Conservation (phyloP, 805 yeast genomes). For the Yamadazyma scolyti region DNA sequence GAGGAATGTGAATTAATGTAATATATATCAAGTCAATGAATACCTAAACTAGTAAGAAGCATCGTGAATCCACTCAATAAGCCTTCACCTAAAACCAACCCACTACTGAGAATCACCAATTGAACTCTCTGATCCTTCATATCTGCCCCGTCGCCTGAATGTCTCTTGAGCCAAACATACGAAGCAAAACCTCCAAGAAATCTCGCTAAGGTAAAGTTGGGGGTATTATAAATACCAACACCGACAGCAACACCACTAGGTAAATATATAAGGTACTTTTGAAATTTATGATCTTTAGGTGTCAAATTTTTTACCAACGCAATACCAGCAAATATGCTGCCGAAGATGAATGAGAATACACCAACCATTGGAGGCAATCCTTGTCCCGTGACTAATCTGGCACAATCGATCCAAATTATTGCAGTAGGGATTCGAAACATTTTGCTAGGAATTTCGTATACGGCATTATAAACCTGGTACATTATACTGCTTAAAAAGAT, state of each 20-base stretch:
- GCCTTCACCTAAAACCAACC: slow-evolving; percentile 93
- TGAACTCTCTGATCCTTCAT: slow-evolving; percentile 48
- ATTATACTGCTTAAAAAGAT: slow-evolving; percentile 74
- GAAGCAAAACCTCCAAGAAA: slow-evolving; percentile 82
- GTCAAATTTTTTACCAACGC: slow-evolving; percentile 60
- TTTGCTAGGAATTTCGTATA: slow-evolving; percentile 81
- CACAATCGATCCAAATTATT: slow-evolving; percentile 93
- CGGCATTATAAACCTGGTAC: slow-evolving; percentile 75
- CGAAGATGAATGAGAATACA: slow-evolving; percentile 57
- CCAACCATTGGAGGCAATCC: slow-evolving; percentile 82
- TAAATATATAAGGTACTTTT: slow-evolving; percentile 49
- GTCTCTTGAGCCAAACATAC: slow-evolving; percentile 46
- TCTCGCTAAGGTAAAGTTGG: slow-evolving; percentile 90
- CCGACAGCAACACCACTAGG: slow-evolving; percentile 98
- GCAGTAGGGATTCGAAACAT: slow-evolving; percentile 92
- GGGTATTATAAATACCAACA: slow-evolving; percentile 90
- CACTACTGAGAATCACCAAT: slow-evolving; percentile 87
- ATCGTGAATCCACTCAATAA: slow-evolving; percentile 78
- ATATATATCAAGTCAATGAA: slow-evolving; percentile 10
- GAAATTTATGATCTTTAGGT: slow-evolving; percentile 36
- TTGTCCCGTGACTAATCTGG: slow-evolving; percentile 85
- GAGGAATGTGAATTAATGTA: slow-evolving; percentile 27
- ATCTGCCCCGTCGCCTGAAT: slow-evolving; percentile 20
- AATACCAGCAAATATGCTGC: slow-evolving; percentile 63
- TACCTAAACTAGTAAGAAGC: slow-evolving; percentile 64